Conservation (phyloP, 75 land plant genomes). For the Pinus taeda region DNA sequence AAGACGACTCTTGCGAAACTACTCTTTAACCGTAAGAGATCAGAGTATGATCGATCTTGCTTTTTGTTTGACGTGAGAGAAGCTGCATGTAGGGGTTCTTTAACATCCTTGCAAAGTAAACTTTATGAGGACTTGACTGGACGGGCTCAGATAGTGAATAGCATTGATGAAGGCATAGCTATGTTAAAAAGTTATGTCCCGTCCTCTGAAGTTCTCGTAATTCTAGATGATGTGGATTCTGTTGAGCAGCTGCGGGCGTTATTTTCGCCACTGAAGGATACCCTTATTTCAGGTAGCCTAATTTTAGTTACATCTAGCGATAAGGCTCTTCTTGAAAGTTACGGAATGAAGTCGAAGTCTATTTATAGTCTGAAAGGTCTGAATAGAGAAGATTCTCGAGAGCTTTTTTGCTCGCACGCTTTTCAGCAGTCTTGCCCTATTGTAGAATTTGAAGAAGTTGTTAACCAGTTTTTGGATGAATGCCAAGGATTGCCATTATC, state of each 20-base stretch:
- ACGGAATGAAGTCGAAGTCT: too few relatives aligned
- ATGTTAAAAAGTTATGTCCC: background rate
- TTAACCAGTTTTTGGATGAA: background rate
- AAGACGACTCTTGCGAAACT: background rate
- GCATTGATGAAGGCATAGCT: background rate
- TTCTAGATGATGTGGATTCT: background rate
- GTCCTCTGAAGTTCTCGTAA: background rate
- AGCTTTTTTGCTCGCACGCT: slow-evolving; percentile 1
- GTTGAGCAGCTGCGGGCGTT: background rate
- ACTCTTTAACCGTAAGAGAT: background rate
- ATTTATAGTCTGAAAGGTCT: background rate
- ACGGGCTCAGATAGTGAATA: background rate
- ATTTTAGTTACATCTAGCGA: background rate
- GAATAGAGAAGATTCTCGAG: too few relatives aligned
- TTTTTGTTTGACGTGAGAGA: slow-evolving; percentile 1
- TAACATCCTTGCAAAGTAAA: background rate
- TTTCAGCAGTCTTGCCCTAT: background rate
- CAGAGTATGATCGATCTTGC: background rate
- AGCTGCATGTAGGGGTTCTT: background rate
- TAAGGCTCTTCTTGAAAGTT: background rate
- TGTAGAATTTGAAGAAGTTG: background rate
- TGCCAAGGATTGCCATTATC: background rate
- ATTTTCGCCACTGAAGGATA: background rate
- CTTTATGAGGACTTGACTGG: background rate
- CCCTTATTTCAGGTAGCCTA: background rate